Evolutionary conservation across 2,329 filamentous ascomycete genomes (phyloP).

Genomic region (Xylariomycetidae sp.): DNA sequence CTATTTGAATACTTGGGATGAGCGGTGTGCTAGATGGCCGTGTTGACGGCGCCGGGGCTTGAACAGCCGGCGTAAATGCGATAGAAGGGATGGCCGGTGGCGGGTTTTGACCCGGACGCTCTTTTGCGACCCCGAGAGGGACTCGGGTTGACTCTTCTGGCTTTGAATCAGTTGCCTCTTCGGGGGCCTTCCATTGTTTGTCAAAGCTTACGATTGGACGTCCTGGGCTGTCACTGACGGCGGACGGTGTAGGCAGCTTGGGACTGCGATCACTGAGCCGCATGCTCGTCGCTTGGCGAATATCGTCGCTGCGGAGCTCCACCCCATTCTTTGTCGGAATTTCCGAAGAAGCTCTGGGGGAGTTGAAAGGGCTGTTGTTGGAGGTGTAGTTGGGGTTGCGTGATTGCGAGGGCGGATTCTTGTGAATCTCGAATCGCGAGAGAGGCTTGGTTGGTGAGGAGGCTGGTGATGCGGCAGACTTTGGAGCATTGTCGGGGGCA

Average conservation of each 20-base stretch:
- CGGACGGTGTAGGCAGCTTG: conserved; percentile 81
- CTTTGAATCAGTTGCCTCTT: conserved; percentile 67
- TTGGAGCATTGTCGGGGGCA: conserved; percentile 38
- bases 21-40: conserved; percentile 31
- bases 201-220: conserved; percentile 98
- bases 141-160: conserved; percentile 41
- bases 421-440: conserved; percentile 69
- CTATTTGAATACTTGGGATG: conserved; percentile 43
- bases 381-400: conserved; percentile 74
- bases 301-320: conserved; percentile 82
- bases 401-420: conserved; percentile 78
- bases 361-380: conserved; percentile 46
- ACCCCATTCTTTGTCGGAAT: conserved; percentile 68
- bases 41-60: conserved; percentile 29
- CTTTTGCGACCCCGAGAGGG: conserved; percentile 27
- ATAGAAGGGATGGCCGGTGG: conserved; percentile 44
- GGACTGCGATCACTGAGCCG: conserved; percentile 78
- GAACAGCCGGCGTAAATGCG: conserved; percentile 46
- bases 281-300: conserved; percentile 87
- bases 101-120: conserved; percentile 24
- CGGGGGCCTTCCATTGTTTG: conserved; percentile 71
- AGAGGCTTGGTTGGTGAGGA: conserved; percentile 37
- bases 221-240: conserved; percentile 84
- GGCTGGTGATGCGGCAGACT: conserved; percentile 29
- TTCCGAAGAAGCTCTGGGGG: conserved; percentile 31